A percentile compares a stretch with the other conserved stretches of the same genome.
These are phyloP conservation scores for Brassica juncea DNA, from an alignment of 345 rosid species.

Conservation along the genomic window DNA sequence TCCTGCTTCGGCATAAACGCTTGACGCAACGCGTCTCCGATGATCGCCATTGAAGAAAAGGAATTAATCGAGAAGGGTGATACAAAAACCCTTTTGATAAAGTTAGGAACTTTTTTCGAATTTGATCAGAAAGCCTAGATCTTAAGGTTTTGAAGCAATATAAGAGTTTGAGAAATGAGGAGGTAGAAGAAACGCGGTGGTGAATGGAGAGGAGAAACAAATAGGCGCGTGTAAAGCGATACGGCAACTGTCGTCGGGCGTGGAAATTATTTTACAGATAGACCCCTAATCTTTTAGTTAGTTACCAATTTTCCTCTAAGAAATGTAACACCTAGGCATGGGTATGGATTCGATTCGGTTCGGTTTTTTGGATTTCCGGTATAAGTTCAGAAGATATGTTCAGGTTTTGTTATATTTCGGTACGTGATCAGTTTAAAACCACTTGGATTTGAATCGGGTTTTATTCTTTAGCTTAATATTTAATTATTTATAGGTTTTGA, in stretches of 20 bases:
- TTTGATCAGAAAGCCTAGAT: constrained; percentile 12
- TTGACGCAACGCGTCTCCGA: constrained; percentile 85
- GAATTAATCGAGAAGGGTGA: background rate
- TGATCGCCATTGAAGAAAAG: constrained; percentile 58
- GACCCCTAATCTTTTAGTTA: background rate
- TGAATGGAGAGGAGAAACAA: background rate
- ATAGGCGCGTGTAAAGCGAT: background rate
- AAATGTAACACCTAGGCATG: background rate
- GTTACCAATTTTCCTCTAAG: background rate
- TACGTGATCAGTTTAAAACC: no score
- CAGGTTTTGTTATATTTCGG: no score
- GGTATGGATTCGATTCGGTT: no score
- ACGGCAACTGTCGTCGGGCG: background rate
- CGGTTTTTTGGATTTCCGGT: no score
- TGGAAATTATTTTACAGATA: background rate
- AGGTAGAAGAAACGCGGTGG: background rate
- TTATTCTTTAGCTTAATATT: no score
- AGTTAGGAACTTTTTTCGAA: background rate
- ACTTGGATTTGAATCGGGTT: no score
- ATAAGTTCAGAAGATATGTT: no score
- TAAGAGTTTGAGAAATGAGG: background rate
- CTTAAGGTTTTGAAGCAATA: background rate
- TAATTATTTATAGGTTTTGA: no score
- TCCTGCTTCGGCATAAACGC: constrained; percentile 92
- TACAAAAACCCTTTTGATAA: background rate